phyloP scores from a whole-genome alignment of 208 protist species.

The Trypanosoma scelopori region DNA sequence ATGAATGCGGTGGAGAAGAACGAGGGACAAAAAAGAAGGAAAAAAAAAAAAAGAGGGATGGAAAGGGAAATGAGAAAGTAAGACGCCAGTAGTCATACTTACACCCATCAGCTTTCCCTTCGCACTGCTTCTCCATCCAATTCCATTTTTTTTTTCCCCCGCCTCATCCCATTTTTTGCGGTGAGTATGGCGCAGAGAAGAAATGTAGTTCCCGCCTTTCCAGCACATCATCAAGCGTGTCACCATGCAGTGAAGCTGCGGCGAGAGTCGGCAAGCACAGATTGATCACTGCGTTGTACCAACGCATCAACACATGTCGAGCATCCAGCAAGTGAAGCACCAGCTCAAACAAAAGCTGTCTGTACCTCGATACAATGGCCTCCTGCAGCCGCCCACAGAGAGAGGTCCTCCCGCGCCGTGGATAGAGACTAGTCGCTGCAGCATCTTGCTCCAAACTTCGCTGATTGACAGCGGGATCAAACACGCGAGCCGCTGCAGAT shows the following conservation, averaged over 20 bases:
- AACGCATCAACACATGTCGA: slow-evolving; percentile 35
- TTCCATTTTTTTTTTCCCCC: slow-evolving; percentile 10
- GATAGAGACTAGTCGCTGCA: slow-evolving; percentile 19
- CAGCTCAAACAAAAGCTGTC: slow-evolving; percentile 34
- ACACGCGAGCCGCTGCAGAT: slow-evolving; percentile 34
- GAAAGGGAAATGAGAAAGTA: slow-evolving; percentile 11
- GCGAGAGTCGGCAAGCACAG: slow-evolving; percentile 12
- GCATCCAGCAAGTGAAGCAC: slow-evolving; percentile 39
- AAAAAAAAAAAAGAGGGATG: no score
- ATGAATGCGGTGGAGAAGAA: not conserved
- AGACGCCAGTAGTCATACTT: not conserved
- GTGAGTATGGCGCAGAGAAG: not conserved
- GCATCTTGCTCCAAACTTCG: slow-evolving; percentile 39
- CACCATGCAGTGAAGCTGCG: slow-evolving; percentile 21
- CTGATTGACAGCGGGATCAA: slow-evolving; percentile 33
- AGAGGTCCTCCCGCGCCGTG: not conserved
- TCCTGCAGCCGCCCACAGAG: not conserved
- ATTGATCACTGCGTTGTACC: slow-evolving; percentile 41
- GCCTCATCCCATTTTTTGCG: not conserved
- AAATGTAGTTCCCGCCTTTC: slow-evolving; percentile 19
- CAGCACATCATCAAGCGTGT: slow-evolving; percentile 44
- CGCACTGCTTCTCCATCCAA: no score
- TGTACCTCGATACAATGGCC: slow-evolving; percentile 28
- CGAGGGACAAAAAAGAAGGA: slow-evolving; percentile 8
- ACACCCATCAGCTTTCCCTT: no score